These are phyloP conservation scores for Nannizziopsis barbatae DNA, from an alignment of 2,329 filamentous ascomycete species.

Conservation along the genomic window DNA sequence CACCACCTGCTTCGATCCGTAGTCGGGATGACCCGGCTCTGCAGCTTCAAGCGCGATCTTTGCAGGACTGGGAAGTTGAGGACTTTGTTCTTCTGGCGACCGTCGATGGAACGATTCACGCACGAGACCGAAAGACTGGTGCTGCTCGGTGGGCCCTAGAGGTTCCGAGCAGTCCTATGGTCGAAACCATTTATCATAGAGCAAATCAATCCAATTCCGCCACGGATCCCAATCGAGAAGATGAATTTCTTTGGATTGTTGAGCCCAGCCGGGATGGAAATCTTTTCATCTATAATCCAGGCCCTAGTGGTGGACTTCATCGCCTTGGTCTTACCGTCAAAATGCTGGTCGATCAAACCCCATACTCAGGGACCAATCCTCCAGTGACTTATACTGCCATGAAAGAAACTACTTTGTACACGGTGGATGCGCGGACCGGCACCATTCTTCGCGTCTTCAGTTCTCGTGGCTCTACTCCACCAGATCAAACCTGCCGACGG, in stretches of 20 bases:
- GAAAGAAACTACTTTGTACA: constrained; percentile 82
- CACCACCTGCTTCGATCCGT: constrained; percentile 67
- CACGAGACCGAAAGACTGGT: constrained; percentile 77
- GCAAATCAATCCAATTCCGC: constrained; percentile 50
- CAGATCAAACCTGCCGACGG: constrained; percentile 63
- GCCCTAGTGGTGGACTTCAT: constrained; percentile 38
- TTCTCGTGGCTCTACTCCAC: constrained; percentile 56
- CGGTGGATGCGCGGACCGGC: constrained; percentile 76
- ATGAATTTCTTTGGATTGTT: constrained; percentile 89
- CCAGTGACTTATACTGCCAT: constrained; percentile 80
- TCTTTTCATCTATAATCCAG: constrained; percentile 75
- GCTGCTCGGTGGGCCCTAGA: constrained; percentile 75
- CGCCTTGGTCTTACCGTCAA: constrained; percentile 48
- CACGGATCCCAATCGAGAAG: constrained; percentile 49
- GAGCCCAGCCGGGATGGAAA: constrained; percentile 80
- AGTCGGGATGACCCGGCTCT: constrained; percentile 57
- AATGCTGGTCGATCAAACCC: constrained; percentile 72
- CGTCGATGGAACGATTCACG: constrained; percentile 93
- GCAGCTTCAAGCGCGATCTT: constrained; percentile 87
- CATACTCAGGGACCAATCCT: constrained; percentile 62
- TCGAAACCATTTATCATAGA: constrained; percentile 75
- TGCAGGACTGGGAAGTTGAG: constrained; percentile 99
- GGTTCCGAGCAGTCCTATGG: constrained; percentile 67
- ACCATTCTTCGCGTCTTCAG: constrained; percentile 75
- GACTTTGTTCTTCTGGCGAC: constrained; percentile 99